phyloP scores from a whole-genome alignment of 2,329 filamentous ascomycete genomes.

The Malbranchea zuffiana region DNA sequence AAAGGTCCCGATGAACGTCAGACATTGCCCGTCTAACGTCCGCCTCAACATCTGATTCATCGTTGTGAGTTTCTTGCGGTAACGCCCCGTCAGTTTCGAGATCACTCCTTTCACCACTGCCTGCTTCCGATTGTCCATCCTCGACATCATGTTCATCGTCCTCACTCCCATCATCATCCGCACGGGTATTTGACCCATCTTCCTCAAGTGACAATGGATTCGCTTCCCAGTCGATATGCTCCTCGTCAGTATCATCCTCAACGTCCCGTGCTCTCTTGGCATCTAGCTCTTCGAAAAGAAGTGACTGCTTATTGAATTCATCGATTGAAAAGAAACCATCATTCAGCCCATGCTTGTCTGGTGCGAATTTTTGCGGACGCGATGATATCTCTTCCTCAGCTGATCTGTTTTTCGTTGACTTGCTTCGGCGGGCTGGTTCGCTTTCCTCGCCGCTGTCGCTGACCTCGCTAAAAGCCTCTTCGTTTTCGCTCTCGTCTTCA shows the following conservation, averaged over 20 bases:
- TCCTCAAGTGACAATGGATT: conserved; percentile 52
- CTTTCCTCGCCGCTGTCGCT: too few species aligned
- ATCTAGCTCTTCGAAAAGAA: conserved; percentile 74
- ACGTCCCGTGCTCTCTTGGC: conserved; percentile 63
- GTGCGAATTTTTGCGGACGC: too few species aligned
- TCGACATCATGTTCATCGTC: conserved; percentile 51
- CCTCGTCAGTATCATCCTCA: conserved; percentile 63
- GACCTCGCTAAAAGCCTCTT: too few species aligned
- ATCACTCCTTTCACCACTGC: too few species aligned
- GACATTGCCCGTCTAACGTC: conserved; percentile 76
- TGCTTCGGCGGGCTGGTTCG: too few species aligned
- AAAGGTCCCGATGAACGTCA: conserved; percentile 78
- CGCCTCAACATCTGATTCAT: conserved; percentile 16
- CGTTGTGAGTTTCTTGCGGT: conserved; percentile 21
- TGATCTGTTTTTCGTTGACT: too few species aligned
- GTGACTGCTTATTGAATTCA: conserved; percentile 88
- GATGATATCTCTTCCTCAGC: too few species aligned
- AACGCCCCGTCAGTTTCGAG: background rate
- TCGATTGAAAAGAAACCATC: conserved; percentile 98
- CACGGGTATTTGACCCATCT: conserved; percentile 20
- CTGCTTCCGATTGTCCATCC: conserved; percentile 46
- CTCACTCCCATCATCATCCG: conserved; percentile 50
- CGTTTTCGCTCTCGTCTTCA: conserved; percentile 24
- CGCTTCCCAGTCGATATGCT: conserved; percentile 73
- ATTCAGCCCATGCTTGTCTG: conserved; percentile 73